Percentiles rank a stretch among this genome's conserved stretches.
Conservation (phyloP, 2,329 filamentous ascomycete species). For the Parastagonospora nodorum region DNA sequence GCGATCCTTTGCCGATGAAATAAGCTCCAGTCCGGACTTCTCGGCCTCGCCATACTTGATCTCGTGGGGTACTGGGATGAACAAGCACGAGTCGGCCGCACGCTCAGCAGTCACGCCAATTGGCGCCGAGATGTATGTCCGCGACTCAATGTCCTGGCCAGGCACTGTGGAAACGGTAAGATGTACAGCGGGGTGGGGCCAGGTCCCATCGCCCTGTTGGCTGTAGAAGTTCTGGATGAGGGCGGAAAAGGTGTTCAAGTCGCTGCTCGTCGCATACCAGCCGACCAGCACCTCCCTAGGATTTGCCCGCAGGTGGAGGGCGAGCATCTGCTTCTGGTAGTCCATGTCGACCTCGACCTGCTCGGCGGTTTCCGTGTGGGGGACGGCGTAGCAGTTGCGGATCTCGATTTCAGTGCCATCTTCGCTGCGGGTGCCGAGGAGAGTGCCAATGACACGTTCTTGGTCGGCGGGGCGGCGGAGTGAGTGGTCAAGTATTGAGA, state of each 20-base stretch:
- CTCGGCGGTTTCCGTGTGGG: conserved; percentile 97
- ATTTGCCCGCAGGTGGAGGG: conserved; percentile 89
- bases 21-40: conserved; percentile 78
- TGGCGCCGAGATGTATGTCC: conserved; percentile 93
- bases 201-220: conserved; percentile 94
- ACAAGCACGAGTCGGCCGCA: conserved; percentile 93
- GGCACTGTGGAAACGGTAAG: conserved; percentile 91
- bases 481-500: conserved; percentile 82
- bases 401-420: conserved; percentile 97
- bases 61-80: conserved; percentile 96
- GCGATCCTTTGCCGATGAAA: conserved; percentile 78
- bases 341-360: conserved; percentile 99
- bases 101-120: conserved; percentile 95
- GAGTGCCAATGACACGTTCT: conserved; percentile 93
- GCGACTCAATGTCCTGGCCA: conserved; percentile 84
- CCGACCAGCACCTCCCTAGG: conserved; percentile 93
- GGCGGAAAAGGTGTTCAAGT: conserved; percentile 97
- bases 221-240: conserved; percentile 99
- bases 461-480: conserved; percentile 89
- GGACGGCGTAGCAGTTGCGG: conserved; percentile 94
- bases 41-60: conserved; percentile 85
- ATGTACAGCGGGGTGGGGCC: conserved; percentile 95
- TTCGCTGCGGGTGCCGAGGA: conserved; percentile 90
- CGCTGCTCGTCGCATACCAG: conserved; percentile 97
- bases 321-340: conserved; percentile 99